A percentile compares a stretch with the other conserved stretches of the same genome.
phyloP scores from a whole-genome alignment of 805 yeast species.

The Nakazawaea ernobii region DNA sequence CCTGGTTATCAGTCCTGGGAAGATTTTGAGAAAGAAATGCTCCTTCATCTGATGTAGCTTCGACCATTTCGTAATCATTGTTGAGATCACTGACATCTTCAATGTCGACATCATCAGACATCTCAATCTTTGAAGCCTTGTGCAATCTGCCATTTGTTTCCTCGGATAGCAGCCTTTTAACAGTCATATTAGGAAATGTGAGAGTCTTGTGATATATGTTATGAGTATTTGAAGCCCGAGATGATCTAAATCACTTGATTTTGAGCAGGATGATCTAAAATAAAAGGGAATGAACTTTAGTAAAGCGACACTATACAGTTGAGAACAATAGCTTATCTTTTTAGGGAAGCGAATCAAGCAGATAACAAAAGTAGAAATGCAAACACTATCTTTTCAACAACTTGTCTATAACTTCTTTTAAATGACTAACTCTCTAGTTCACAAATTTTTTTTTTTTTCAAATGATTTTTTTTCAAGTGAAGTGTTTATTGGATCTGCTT shows the following conservation, averaged over 20 bases:
- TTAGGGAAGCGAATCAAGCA: too few relatives aligned
- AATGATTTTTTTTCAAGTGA: not conserved
- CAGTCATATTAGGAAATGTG: slow-evolving; percentile 2
- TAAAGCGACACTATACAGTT: too few relatives aligned
- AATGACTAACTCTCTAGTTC: slow-evolving; percentile 9
- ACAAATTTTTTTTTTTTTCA: slow-evolving; percentile 3
- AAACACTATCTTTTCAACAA: too few relatives aligned
- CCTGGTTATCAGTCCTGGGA: slow-evolving; percentile 23
- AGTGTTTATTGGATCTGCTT: not conserved
- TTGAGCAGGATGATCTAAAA: too few relatives aligned
- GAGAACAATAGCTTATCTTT: too few relatives aligned
- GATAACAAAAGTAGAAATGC: too few relatives aligned
- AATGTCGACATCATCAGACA: slow-evolving; percentile 10
- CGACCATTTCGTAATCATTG: slow-evolving; percentile 9
- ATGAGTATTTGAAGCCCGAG: not conserved
- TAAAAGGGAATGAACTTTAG: too few relatives aligned
- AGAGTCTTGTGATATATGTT: too few relatives aligned
- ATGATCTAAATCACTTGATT: not conserved
- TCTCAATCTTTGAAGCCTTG: slow-evolving; percentile 3
- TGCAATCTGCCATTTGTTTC: not conserved
- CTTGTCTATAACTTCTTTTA: too few relatives aligned
- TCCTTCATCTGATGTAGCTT: not conserved
- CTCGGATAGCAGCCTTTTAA: slow-evolving; percentile 7
- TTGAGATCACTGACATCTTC: slow-evolving; percentile 1
- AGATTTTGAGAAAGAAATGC: not conserved